Evolutionary conservation across 257 asterid species (phyloP).

Genomic region (Agastache rugosa): DNA sequence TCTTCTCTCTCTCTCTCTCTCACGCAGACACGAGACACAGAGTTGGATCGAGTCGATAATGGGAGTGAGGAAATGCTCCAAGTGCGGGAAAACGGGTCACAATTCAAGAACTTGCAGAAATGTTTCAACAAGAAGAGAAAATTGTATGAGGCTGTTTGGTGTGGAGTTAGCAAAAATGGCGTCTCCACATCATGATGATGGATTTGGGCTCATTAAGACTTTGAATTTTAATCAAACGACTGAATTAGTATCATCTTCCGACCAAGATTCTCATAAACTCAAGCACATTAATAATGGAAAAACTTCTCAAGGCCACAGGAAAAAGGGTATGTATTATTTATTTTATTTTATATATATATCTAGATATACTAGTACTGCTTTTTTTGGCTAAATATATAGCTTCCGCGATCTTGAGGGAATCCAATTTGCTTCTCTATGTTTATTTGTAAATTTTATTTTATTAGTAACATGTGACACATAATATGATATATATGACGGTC

Average conservation of each 20-base stretch:
- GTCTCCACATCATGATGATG: constrained; percentile 10
- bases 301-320: constrained; percentile 32
- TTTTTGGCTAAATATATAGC: too few species aligned
- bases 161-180: constrained; percentile 34
- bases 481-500: too few species aligned
- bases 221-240: not conserved
- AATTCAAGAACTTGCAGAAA: constrained; percentile 59
- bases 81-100: constrained; percentile 56
- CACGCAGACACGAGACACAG: not conserved
- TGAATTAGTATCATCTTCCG: not conserved
- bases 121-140: not conserved
- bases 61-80: constrained; percentile 56
- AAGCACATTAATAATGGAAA: constrained; percentile 8
- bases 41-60: constrained; percentile 2
- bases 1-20: constrained; percentile 19
- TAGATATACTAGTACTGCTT: too few species aligned
- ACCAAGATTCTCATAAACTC: constrained; percentile 28
- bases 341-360: too few species aligned
- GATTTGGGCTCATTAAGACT: constrained; percentile 11
- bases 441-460: too few species aligned
- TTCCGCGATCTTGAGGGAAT: too few species aligned
- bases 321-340: constrained; percentile 40
- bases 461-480: too few species aligned
- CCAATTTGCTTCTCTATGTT: too few species aligned
- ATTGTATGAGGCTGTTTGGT: constrained; percentile 51